Percentiles rank a stretch among this genome's conserved stretches.
Evolutionary conservation across 495 filamentous ascomycete species (phyloP).

Genomic region (Neurospora sp.): DNA sequence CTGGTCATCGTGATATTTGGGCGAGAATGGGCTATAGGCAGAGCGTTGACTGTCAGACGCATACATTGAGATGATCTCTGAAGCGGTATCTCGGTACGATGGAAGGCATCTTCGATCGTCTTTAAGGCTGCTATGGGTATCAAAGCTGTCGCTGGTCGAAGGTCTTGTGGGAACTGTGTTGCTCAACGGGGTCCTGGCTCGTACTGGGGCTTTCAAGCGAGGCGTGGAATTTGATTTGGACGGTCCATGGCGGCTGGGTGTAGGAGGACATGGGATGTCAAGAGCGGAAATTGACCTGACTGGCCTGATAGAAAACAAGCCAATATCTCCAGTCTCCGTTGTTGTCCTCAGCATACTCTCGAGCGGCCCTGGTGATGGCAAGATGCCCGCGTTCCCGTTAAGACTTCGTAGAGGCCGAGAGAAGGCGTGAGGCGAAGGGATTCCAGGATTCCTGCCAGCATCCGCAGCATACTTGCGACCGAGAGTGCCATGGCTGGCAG

Average conservation of each 20-base stretch:
- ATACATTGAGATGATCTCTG: constrained; percentile 39
- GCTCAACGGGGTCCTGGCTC: not conserved
- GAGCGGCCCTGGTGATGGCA: constrained; percentile 34
- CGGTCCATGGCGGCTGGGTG: constrained; percentile 2
- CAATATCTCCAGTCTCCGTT: constrained; percentile 60
- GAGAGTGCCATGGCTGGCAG: constrained; percentile 33
- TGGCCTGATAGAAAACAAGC: constrained; percentile 47
- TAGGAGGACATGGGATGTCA: constrained; percentile 7
- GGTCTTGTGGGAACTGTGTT: not conserved
- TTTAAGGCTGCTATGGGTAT: constrained; percentile 1
- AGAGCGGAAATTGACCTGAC: constrained; percentile 28
- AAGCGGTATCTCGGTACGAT: constrained; percentile 33
- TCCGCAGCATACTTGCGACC: constrained; percentile 24
- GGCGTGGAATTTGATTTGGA: not conserved
- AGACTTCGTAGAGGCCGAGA: constrained; percentile 24
- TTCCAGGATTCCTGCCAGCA: constrained; percentile 2
- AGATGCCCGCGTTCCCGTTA: constrained; percentile 25
- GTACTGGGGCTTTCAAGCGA: not conserved
- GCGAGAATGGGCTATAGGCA: constrained; percentile 25
- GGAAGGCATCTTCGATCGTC: constrained; percentile 27
- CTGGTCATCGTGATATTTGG: constrained; percentile 30
- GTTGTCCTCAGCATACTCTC: constrained; percentile 60
- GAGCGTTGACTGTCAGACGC: constrained; percentile 36
- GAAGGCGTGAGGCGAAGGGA: constrained; percentile 10
- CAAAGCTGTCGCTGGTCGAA: not conserved